Evolutionary conservation across 106 monocot species (phyloP).

Genomic region (Allium sativum): DNA sequence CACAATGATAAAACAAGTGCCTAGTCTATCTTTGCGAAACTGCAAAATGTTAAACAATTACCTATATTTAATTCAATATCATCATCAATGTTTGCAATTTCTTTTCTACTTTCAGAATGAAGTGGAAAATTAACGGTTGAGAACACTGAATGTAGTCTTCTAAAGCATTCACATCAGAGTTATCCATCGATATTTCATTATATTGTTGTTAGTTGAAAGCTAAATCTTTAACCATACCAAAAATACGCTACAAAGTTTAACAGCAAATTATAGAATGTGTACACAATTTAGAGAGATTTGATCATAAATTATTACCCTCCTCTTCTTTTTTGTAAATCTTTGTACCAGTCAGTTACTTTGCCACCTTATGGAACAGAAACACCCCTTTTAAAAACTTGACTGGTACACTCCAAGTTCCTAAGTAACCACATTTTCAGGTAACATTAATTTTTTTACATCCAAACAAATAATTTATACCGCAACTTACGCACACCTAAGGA

Average conservation of each 20-base stretch:
- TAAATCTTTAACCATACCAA: constrained; percentile 43
- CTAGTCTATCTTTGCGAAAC: too few relatives aligned
- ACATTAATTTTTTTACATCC: too few relatives aligned
- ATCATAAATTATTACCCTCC: constrained; percentile 32
- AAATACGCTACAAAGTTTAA: constrained; percentile 39
- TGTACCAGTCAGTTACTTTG: constrained; percentile 7
- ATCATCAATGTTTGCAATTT: constrained; percentile 19
- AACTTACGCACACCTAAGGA: too few relatives aligned
- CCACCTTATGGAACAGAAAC: constrained; percentile 14
- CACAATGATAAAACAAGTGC: neutral
- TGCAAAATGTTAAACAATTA: neutral
- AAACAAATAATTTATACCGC: too few relatives aligned
- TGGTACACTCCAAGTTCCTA: constrained; percentile 45
- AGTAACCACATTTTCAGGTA: too few relatives aligned
- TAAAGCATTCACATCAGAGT: constrained; percentile 10
- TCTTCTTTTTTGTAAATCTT: constrained; percentile 36
- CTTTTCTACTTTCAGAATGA: constrained; percentile 13
- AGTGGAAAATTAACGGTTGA: constrained; percentile 34
- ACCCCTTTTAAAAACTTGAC: constrained; percentile 32
- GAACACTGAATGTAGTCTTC: constrained; percentile 28
- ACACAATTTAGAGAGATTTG: too few relatives aligned
- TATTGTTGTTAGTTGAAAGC: constrained; percentile 41
- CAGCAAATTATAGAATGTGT: too few relatives aligned
- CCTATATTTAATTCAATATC: constrained; percentile 51
- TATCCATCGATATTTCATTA: constrained; percentile 14